Base-by-base conservation (phyloP, 2,329 filamentous ascomycete genomes). In the Hypoxylon rubiginosum region DNA sequence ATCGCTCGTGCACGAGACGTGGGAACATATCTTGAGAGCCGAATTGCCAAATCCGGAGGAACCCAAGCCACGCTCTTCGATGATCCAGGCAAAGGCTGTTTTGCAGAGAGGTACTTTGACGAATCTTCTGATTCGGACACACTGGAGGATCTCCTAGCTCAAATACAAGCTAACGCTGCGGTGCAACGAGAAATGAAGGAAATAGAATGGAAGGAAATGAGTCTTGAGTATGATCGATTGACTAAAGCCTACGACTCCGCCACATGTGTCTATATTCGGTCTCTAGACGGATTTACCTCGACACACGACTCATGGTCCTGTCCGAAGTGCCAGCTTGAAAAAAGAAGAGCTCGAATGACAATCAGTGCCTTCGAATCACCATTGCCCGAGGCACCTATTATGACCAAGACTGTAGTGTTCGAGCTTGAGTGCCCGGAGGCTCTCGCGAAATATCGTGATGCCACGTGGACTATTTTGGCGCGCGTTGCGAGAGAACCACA, bases 1-100 rank as follows among this genome's bases (percentile, higher is more conserved):
- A 82, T 91, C 80, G 17, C 69, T 0, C 82, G 86, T 0, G 79
- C 90, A 0, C 77, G 81, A 1, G 58, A 64, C 0, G 75, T 90
- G 0, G 83, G 88, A 57, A 48, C 26, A 0, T 84, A 90, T 65
- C 73, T 91, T 1, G 58, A 74, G 1, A 15, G 58, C 0, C 81
- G 87, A 7, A 72, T 76, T 21, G 64, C 54, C 1, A 56, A 58
- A 0, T 75, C 72, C 21, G 13, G 59, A 0, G 59, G 67, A 3
- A 36, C 61, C 0, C 67, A 69, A 1, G 77, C 70, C 13, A 86
- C 83, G 0, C 82, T 90, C 0, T 85, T 90, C 26, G 79, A 81
- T 11, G 78, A 80, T 51, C 84, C 82, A 0, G 60, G 58, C 0
- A 68, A 72, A 46, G 80, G 76, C 19, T 88, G 76, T 58, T 84